Evolutionary conservation across 2,329 filamentous ascomycete genomes (phyloP).

Genomic region (Myriosclerotinia scirpicola): DNA sequence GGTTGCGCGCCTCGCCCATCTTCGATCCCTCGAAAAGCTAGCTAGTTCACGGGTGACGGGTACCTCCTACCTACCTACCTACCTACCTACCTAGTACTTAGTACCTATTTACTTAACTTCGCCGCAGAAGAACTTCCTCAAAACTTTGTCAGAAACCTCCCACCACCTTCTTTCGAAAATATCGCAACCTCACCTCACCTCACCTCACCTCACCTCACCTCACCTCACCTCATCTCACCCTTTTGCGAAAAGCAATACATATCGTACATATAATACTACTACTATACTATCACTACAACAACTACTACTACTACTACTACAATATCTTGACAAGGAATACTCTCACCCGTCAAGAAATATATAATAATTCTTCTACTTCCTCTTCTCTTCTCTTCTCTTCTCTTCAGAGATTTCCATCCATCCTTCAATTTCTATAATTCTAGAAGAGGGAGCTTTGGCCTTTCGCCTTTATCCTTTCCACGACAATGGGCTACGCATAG

Average conservation of each 20-base stretch:
- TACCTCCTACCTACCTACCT: not conserved
- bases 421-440: not conserved
- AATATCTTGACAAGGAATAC: not conserved
- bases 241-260: not conserved
- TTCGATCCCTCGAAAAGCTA: conserved; percentile 19
- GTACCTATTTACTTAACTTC: conserved; percentile 12
- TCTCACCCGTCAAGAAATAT: not conserved
- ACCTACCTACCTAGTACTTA: too few relatives aligned
- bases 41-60: not conserved
- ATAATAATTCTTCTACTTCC: not conserved
- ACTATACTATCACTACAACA: not conserved
- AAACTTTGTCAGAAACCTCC: not conserved
- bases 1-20: conserved; percentile 24
- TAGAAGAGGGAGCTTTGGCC: conserved; percentile 27
- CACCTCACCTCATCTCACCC: too few relatives aligned
- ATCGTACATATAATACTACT: not conserved
- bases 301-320: not conserved
- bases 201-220: not conserved
- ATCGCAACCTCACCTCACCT: not conserved
- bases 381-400: not conserved
- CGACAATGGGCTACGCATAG: conserved; percentile 40
- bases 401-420: not conserved
- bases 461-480: conserved; percentile 25
- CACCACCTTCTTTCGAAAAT: conserved; percentile 11
- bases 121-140: conserved; percentile 14